Base-by-base conservation (phyloP, 306 rosid species). In the Glycine latifolia region DNA sequence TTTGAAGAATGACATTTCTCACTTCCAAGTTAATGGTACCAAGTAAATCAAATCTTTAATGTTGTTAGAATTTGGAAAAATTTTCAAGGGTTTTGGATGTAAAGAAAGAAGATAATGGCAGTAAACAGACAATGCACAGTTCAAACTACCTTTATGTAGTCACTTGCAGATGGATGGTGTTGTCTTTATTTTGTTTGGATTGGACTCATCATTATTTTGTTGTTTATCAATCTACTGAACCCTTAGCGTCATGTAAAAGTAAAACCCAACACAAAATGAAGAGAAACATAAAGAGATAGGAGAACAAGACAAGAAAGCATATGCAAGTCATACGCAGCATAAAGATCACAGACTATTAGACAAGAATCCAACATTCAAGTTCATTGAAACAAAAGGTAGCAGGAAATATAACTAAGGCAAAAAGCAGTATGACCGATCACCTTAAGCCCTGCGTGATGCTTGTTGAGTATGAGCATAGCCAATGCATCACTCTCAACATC, bases 401-500 rank as follows among this genome's bases (percentile, higher is more conserved):
- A 26, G 47, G 26, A 79, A 37, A 56, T 55, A 66, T 35, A 67
- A 78, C 44, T 46, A 75, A 50, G 84, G 72, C 53, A 15, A 80
- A 80, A 52, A 71, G 77, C 41, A 49, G 52, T 26, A 44, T 63
- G 69, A 86, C 71, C 56, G 66, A 86, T 74, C 73, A 95, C 98
- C 99, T 95, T 95, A 54, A 95, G 77, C 80, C 97, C 99, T 77
- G 92, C 92, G 35, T 66, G 98, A 89, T 93, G 99, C 88, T 93
- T 95, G 93, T 95, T 95, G 77, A 95, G 98, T 88, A 95, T 88
- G 47, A 95, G 98, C 98, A 93, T 84, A 49, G 99, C 88, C 75
- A 93, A 86, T 74, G 94, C 92, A 44, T 95, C 98, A 85, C 98
- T 84, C 73, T 95, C 98, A 48, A 95, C 94, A 87, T 93, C 99